Base-by-base conservation (phyloP, 2,329 filamentous ascomycete genomes). In the Xylariaceae sp. region DNA sequence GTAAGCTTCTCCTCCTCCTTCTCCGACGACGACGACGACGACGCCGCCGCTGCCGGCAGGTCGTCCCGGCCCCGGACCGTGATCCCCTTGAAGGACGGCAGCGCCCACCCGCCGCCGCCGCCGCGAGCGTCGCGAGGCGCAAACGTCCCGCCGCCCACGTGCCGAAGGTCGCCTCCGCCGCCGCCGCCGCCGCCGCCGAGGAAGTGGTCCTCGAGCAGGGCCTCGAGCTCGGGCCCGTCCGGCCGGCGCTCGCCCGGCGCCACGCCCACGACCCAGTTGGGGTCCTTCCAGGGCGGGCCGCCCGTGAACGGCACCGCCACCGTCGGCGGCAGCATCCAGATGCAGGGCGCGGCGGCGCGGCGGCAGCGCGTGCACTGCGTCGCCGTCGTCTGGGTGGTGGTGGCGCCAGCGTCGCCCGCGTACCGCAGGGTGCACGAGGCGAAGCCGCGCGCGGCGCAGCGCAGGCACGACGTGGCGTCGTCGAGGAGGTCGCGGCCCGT, bases 381-480 rank as follows among this genome's bases (percentile, higher is more conserved):
- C 11, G 41, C 44, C 2, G 5, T n/a, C 10, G 47, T 42, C n/a
- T 35, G 26, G n/a, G n/a, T n/a, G n/a, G n/a, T n/a, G n/a, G n/a
- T n/a, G n/a, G n/a, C n/a, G n/a, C n/a, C n/a, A n/a, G n/a, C n/a
- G n/a, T n/a, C n/a, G 2, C 40, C 44, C 4, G 36, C 1, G 34
- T 40, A 52, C 8, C 29, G 38, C 1, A 53, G 40, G 6, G 51
- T 54, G 38, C 51, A 54, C 5, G 29, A 33, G n/a, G n/a, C n/a
- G 1, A 52, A 45, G 2, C 32, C 43, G 14, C 51, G 48, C 12
- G 45, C 39, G 3, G 22, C 26, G 19, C 51, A 54, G 6, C 45
- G 32, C 2, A 53, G 29, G 30, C 51, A 54, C n/a, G 41, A 27
- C 3, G 30, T 36, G 2, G 39, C 40, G 11, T 39, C 29, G 3